Evolutionary conservation across 192 early-diverging fungal species (phyloP).

Genomic region (Chytriomyces sp.): DNA sequence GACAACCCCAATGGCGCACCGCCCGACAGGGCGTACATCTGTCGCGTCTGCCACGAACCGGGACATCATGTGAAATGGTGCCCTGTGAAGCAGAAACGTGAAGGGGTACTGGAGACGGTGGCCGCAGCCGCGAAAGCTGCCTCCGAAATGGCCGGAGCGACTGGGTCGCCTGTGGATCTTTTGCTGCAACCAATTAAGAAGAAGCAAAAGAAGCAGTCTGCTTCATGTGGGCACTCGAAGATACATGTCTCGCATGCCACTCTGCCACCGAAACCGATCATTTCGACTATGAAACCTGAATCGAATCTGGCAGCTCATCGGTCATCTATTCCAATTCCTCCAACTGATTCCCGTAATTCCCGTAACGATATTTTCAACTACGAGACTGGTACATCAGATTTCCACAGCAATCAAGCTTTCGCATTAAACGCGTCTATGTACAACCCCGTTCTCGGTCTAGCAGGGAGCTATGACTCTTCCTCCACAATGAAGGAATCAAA

Average conservation of each 20-base stretch:
- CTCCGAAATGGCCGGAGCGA: neutral
- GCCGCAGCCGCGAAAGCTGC: neutral
- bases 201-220: neutral
- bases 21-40: neutral
- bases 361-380: neutral
- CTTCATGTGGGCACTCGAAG: neutral
- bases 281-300: neutral
- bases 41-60: slow-evolving; percentile 1
- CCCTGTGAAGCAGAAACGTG: neutral
- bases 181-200: neutral
- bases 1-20: slow-evolving; percentile 11
- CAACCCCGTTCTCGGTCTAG: too few species aligned
- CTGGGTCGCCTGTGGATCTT: neutral
- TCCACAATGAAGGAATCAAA: too few species aligned
- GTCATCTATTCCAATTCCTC: neutral
- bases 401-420: too few species aligned
- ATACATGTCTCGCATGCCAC: neutral
- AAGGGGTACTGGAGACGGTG: neutral
- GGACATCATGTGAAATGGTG: slow-evolving; percentile 28
- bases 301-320: neutral
- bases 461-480: too few species aligned
- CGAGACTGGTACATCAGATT: neutral
- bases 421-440: too few species aligned
- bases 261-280: neutral
- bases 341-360: neutral